Percentiles rank a stretch among this genome's conserved stretches.
phyloP scores from a whole-genome alignment of 2,329 filamentous ascomycete species.

The Xylaria sp. region DNA sequence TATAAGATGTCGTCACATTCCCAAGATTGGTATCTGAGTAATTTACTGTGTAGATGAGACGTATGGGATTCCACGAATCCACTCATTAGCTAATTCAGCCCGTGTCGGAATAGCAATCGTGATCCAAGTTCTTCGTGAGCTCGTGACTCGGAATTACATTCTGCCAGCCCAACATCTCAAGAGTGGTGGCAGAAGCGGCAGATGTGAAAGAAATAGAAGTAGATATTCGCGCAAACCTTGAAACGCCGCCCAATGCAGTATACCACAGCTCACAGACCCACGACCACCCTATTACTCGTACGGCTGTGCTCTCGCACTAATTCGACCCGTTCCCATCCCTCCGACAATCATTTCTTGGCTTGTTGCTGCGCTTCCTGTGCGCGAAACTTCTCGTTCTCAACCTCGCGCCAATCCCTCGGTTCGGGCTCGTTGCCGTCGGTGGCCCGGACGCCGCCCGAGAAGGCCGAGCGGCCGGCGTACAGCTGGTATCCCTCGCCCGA shows the following conservation, averaged over 20 bases:
- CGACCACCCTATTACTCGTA: constrained; percentile 20
- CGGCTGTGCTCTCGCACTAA: neutral
- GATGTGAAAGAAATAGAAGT: constrained; percentile 20
- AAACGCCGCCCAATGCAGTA: constrained; percentile 48
- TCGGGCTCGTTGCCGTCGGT: constrained; percentile 74
- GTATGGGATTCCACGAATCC: neutral
- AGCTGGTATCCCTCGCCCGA: constrained; percentile 72
- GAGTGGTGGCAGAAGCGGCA: constrained; percentile 6
- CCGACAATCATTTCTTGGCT: constrained; percentile 42
- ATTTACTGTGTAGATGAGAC: neutral
- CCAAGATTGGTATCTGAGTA: neutral
- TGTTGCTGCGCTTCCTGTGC: constrained; percentile 49
- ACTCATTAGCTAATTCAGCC: neutral
- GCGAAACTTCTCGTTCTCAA: constrained; percentile 71
- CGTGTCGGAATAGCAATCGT: neutral
- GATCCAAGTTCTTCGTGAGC: neutral
- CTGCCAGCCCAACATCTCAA: neutral
- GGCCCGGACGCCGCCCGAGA: constrained; percentile 70
- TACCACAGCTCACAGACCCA: constrained; percentile 14
- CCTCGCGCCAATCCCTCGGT: constrained; percentile 70
- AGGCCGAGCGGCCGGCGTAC: constrained; percentile 81
- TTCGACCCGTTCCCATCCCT: neutral
- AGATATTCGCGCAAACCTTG: constrained; percentile 34
- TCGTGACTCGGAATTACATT: neutral
- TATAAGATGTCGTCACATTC: neutral